Base-by-base conservation (phyloP, 805 yeast species). In the Metschnikowia drakensbergensis region DNA sequence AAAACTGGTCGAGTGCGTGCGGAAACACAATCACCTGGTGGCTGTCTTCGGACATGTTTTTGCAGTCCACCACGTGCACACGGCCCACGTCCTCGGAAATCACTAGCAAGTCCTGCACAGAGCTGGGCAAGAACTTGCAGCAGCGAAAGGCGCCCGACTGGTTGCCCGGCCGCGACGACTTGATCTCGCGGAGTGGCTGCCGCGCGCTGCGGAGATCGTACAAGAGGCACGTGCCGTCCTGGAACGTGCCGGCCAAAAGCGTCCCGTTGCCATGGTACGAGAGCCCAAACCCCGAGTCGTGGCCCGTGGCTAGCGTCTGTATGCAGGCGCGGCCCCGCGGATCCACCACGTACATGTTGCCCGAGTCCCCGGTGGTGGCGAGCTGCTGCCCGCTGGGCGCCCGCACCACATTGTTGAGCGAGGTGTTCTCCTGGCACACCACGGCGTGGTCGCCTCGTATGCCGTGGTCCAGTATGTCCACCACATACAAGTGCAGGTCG, bases 11-110 rank as follows among this genome's bases (percentile, higher is more conserved):
- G 48, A 73, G 64, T 4, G 75, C 72, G 52, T 66, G 70, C 0
- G 94, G 94, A 10, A 86, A 69, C 50, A 85, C 69, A 2, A 89
- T 74, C 33, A 90, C 89, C 63, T 86, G 92, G 25, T 54, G 60
- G 36, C 60, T 57, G 26, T 52, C 54, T 17, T 44, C 39, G 27
- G 50, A 42, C 54, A 82, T 79, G 58, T 86, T 80, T 52, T 96
- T 77, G 26, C 89, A 76, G 63, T 91, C 97, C 27, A 91, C 72
- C 48, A 90, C 72, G 66, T 91, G 98, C 3, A 91, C 86, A 46
- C 96, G 75, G 0, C 96, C 95, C 46, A 82, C 85, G 58, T 91
- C 96, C 63, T 91, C 97, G 46, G 86, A 78, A 2, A 91, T 74
- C 46, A 86, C 79, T 48, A 91, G 68, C 50, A 89, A 65, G 64